These are phyloP conservation scores for Lanmaoa pseudosensibilis DNA, from an alignment of 768 basidiomycete species.

Conservation along the genomic window DNA sequence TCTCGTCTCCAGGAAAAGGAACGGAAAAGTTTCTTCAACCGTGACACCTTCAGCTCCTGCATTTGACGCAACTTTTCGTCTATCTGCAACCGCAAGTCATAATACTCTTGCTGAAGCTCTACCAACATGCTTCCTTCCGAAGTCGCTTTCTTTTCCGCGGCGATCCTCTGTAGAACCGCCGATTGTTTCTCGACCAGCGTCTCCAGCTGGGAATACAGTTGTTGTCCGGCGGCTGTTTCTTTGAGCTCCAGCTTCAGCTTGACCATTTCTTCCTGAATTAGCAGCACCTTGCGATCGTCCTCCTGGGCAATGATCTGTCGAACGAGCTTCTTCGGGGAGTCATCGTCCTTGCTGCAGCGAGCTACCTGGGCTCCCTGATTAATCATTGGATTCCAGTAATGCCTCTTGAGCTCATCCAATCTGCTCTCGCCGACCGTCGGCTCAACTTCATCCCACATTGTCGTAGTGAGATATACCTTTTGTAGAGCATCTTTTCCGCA, in stretches of 20 bases:
- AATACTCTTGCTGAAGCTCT: slow-evolving; percentile 13
- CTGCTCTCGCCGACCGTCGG: slow-evolving; percentile 17
- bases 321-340: slow-evolving; percentile 10
- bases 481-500: slow-evolving; percentile 31
- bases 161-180: too few species aligned
- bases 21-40: neutral
- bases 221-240: neutral
- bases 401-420: slow-evolving; percentile 4
- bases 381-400: slow-evolving; percentile 13
- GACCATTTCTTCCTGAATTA: slow-evolving; percentile 11
- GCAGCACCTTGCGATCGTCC: neutral
- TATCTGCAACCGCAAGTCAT: neutral
- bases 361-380: slow-evolving; percentile 4
- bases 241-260: neutral
- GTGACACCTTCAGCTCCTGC: slow-evolving; percentile 12
- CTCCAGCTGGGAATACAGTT: too few species aligned
- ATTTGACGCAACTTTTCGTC: slow-evolving; percentile 10
- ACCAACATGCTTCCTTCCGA: neutral
- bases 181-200: too few species aligned
- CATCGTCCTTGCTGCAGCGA: slow-evolving; percentile 5
- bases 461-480: slow-evolving; percentile 37
- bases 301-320: slow-evolving; percentile 3
- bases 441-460: slow-evolving; percentile 39
- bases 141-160: neutral
- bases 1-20: too few species aligned